These are phyloP conservation scores for Auricularia sp. DNA, from an alignment of 768 basidiomycete genomes.

Conservation along the genomic window DNA sequence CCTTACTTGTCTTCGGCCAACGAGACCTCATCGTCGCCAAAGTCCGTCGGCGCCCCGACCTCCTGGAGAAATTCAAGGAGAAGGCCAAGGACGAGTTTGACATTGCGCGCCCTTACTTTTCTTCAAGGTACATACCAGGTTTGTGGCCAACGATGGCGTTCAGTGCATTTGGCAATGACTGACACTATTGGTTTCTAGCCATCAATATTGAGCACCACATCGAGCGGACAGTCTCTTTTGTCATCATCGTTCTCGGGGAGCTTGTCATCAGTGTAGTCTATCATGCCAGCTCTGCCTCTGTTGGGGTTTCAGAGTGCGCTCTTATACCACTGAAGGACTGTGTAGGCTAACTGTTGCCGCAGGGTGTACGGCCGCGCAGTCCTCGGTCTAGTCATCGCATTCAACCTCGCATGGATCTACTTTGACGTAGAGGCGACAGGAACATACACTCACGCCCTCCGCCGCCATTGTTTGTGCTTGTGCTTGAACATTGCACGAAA, in stretches of 20 bases:
- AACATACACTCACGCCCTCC: conserved; percentile 6
- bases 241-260: conserved; percentile 20
- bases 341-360: neutral
- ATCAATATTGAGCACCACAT: conserved; percentile 27
- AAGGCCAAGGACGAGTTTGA: neutral
- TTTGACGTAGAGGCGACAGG: conserved; percentile 3
- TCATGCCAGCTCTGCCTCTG: neutral
- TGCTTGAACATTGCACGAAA: too few species aligned
- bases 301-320: neutral
- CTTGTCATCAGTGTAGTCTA: conserved; percentile 8
- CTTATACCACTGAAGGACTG: neutral
- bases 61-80: neutral
- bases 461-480: conserved; percentile 2
- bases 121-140: neutral
- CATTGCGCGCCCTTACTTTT: neutral
- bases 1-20: conserved; percentile 6
- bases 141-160: neutral
- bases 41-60: neutral
- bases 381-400: conserved; percentile 8
- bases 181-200: conserved; percentile 8
- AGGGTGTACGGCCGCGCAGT: conserved; percentile 5
- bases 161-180: neutral
- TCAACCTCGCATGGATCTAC: conserved; percentile 8
- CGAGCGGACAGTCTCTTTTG: conserved; percentile 22
- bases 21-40: neutral